phyloP scores from a whole-genome alignment of 305 asterid genomes.

The Fraxinus greggii region DNA sequence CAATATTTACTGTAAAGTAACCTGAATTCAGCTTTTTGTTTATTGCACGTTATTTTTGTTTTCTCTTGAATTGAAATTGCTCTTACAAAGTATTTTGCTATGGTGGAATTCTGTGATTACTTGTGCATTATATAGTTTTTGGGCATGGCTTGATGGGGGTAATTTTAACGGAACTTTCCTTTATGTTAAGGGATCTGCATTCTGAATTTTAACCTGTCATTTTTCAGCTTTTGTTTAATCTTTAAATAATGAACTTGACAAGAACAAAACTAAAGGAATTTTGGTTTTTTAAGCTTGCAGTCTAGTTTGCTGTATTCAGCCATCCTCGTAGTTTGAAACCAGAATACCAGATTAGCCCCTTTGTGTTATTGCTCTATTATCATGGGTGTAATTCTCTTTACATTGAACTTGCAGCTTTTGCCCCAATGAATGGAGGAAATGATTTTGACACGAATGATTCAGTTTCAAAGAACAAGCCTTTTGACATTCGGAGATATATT shows the following conservation, averaged over 20 bases:
- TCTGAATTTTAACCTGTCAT: neutral
- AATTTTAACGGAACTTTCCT: neutral
- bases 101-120: neutral
- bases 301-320: neutral
- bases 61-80: neutral
- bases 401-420: slow-evolving; percentile 67
- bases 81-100: neutral
- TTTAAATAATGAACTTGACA: neutral
- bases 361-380: neutral
- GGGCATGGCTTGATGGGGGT: neutral
- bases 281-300: neutral
- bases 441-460: slow-evolving; percentile 37
- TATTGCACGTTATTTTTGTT: slow-evolving; percentile 1
- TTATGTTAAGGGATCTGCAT: neutral
- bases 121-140: neutral
- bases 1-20: neutral
- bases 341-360: neutral
- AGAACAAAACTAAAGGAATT: neutral
- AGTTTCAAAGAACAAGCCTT: slow-evolving; percentile 56
- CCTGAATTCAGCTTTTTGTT: neutral
- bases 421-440: slow-evolving; percentile 68
- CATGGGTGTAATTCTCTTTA: slow-evolving; percentile 11
- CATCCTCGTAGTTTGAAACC: neutral
- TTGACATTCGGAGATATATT: slow-evolving; percentile 66
- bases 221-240: neutral